phyloP scores from a whole-genome alignment of 2,329 filamentous ascomycete genomes.

The Colletotrichum salicis region DNA sequence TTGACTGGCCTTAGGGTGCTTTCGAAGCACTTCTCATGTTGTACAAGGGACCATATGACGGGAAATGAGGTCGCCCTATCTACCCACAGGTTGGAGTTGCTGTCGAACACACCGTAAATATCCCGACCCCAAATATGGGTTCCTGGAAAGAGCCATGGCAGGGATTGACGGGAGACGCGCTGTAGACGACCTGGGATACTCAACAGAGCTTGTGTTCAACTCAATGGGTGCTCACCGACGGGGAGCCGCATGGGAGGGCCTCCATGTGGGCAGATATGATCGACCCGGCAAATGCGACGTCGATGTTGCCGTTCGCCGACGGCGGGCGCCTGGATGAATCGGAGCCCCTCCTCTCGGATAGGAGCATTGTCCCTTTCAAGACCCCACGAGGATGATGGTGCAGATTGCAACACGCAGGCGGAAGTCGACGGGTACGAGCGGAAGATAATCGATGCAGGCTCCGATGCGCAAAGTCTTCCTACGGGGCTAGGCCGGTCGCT shows the following conservation, averaged over 20 bases:
- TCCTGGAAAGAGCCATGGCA: background rate
- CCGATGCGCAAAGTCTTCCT: background rate
- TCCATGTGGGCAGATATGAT: slow-evolving; percentile 9
- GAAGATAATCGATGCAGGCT: background rate
- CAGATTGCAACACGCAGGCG: background rate
- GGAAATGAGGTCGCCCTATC: background rate
- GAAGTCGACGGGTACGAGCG: background rate
- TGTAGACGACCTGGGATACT: background rate
- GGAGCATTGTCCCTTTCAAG: background rate
- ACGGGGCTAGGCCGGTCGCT: background rate
- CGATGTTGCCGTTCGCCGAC: slow-evolving; percentile 11
- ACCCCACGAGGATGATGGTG: background rate
- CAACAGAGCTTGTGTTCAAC: background rate
- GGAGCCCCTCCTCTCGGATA: background rate
- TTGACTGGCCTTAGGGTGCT: background rate
- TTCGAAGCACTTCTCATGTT: background rate
- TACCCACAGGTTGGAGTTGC: background rate
- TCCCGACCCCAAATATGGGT: background rate
- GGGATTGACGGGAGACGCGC: background rate
- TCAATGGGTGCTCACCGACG: slow-evolving; percentile 20
- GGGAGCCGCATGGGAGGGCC: slow-evolving; percentile 14
- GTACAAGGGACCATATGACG: slow-evolving; percentile 6
- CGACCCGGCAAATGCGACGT: slow-evolving; percentile 8
- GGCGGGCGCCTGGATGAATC: slow-evolving; percentile 3
- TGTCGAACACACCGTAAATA: background rate